These are phyloP conservation scores for Neonectria coccinea DNA, from an alignment of 2,329 filamentous ascomycete species.

Conservation along the genomic window DNA sequence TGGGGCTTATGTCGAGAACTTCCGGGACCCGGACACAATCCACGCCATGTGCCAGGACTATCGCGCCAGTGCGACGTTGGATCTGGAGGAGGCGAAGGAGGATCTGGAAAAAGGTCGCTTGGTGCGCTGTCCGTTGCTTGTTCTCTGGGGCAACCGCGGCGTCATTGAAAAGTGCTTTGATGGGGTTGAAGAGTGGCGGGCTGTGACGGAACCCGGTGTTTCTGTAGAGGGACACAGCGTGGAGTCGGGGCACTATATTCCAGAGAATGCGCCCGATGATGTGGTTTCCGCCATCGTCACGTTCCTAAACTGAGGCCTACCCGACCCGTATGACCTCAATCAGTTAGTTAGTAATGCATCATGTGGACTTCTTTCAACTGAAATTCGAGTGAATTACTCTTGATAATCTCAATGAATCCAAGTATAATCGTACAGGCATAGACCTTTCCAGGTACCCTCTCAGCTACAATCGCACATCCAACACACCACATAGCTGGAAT, in stretches of 20 bases:
- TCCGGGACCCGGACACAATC: constrained; percentile 57
- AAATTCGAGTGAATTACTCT: too few relatives aligned
- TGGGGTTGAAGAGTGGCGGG: constrained; percentile 62
- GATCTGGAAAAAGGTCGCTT: constrained; percentile 58
- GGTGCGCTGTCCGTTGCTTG: constrained; percentile 59
- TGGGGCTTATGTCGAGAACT: constrained; percentile 55
- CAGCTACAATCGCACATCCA: too few relatives aligned
- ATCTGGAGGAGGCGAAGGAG: constrained; percentile 61
- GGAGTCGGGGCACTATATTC: constrained; percentile 61
- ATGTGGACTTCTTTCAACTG: too few relatives aligned
- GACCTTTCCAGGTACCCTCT: too few relatives aligned
- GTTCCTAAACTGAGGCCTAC: constrained; percentile 47
- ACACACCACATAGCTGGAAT: too few relatives aligned
- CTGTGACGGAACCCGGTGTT: constrained; percentile 54
- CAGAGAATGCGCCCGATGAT: constrained; percentile 63
- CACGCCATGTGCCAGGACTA: constrained; percentile 68
- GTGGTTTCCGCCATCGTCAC: constrained; percentile 55
- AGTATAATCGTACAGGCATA: too few relatives aligned
- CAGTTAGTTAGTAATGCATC: too few relatives aligned
- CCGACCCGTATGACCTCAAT: background rate
- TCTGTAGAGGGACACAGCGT: constrained; percentile 56
- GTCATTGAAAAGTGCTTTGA: constrained; percentile 63
- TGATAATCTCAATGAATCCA: too few relatives aligned
- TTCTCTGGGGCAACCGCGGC: constrained; percentile 63
- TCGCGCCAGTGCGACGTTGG: constrained; percentile 62